Conservation (phyloP, 495 filamentous ascomycete genomes). For the Cercophora samala region DNA sequence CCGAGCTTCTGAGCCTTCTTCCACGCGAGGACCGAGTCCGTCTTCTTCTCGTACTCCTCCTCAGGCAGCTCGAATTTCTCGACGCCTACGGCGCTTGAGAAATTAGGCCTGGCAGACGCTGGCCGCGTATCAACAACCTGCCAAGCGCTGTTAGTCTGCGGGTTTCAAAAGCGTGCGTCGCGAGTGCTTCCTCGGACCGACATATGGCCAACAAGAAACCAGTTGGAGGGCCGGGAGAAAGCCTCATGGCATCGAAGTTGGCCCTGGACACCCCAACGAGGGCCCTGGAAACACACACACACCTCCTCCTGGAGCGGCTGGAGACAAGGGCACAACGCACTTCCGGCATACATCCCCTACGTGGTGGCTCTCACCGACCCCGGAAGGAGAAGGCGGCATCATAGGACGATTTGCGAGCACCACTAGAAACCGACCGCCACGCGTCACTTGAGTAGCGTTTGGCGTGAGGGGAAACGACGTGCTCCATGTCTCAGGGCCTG, state of each 20-base stretch:
- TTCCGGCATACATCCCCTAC: not conserved
- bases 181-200: not conserved
- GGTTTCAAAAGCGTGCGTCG: constrained; percentile 9
- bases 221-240: not conserved
- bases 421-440: not conserved
- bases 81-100: constrained; percentile 72
- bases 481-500: not conserved
- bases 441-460: constrained; percentile 1
- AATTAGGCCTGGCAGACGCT: constrained; percentile 64
- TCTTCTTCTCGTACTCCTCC: constrained; percentile 75
- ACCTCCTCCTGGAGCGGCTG: not conserved
- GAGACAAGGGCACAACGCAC: not conserved
- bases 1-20: constrained; percentile 89
- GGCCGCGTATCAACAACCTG: constrained; percentile 82
- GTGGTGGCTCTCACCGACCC: not conserved
- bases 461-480: not conserved
- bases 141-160: constrained; percentile 21
- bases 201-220: not conserved
- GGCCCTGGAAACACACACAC: not conserved
- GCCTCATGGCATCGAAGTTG: constrained; percentile 4
- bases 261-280: not conserved
- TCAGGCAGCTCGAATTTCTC: constrained; percentile 82
- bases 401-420: constrained; percentile 3
- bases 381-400: constrained; percentile 1
- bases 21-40: constrained; percentile 87